phyloP scores from a whole-genome alignment of 768 basidiomycete species.

The Austroboletus festivus region DNA sequence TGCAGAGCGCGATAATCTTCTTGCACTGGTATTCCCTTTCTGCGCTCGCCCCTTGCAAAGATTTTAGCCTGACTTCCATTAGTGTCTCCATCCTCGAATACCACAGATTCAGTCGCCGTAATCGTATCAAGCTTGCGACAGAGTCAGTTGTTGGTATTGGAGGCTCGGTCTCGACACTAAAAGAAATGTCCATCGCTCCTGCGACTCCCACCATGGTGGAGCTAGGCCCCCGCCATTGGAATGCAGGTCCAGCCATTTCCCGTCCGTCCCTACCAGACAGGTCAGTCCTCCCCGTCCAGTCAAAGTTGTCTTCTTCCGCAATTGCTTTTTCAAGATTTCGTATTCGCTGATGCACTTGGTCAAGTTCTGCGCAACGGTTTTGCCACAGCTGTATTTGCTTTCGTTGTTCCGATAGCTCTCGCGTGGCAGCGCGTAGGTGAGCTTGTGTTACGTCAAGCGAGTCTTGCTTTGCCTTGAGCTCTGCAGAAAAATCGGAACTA shows the following conservation, averaged over 20 bases:
- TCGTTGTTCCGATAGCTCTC: slow-evolving; percentile 87
- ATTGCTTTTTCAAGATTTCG: slow-evolving; percentile 83
- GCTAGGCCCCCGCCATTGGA: slow-evolving; percentile 63
- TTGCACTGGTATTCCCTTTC: slow-evolving; percentile 92
- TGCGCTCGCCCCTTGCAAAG: slow-evolving; percentile 73
- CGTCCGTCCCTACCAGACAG: slow-evolving; percentile 39
- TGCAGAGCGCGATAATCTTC: slow-evolving; percentile 86
- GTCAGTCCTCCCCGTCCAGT: slow-evolving; percentile 80
- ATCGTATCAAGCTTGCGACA: slow-evolving; percentile 56
- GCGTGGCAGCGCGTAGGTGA: slow-evolving; percentile 84
- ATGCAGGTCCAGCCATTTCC: slow-evolving; percentile 47
- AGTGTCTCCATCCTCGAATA: slow-evolving; percentile 74
- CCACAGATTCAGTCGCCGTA: slow-evolving; percentile 82
- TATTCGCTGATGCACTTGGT: slow-evolving; percentile 75
- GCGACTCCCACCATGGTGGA: slow-evolving; percentile 66
- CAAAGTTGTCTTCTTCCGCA: slow-evolving; percentile 74
- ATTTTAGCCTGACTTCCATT: slow-evolving; percentile 64
- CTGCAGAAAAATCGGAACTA: slow-evolving; percentile 72
- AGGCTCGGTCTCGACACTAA: slow-evolving; percentile 70
- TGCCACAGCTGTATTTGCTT: slow-evolving; percentile 81
- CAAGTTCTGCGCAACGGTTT: slow-evolving; percentile 67
- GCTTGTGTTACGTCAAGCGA: slow-evolving; percentile 83
- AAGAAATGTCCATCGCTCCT: slow-evolving; percentile 59
- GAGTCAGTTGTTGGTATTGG: slow-evolving; percentile 62
- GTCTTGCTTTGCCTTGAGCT: slow-evolving; percentile 85